Conservation (phyloP, 345 rosid genomes). For the Toxicodendron radicans region DNA sequence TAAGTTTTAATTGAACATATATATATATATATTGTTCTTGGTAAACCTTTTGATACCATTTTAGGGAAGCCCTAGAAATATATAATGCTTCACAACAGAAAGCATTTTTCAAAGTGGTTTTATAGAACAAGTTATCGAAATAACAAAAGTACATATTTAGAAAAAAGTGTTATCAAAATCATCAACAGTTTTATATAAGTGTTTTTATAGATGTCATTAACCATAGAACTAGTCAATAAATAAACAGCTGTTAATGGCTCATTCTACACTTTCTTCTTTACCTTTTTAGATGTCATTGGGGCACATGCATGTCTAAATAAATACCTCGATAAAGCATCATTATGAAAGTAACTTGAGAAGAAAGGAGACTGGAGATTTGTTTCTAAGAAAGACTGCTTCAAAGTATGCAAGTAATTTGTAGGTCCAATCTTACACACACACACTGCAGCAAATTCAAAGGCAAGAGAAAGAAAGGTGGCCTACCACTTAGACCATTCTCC, state of each 20-base stretch:
- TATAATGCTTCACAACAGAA: no score
- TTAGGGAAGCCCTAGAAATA: no score
- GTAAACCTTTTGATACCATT: background rate
- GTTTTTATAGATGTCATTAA: background rate
- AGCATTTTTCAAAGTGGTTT: no score
- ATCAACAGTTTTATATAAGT: background rate
- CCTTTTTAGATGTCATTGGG: background rate
- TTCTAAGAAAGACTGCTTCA: conserved; percentile 5
- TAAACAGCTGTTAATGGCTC: background rate
- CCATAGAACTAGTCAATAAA: background rate
- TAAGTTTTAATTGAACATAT: background rate
- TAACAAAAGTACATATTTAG: no score
- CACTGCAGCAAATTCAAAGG: background rate
- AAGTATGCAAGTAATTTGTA: background rate
- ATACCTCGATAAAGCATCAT: conserved; percentile 24
- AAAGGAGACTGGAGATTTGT: conserved; percentile 3
- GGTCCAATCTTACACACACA: conserved; percentile 21
- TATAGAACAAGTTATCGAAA: no score
- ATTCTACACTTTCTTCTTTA: background rate
- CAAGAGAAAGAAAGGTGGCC: conserved; percentile 9
- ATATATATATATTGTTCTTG: background rate
- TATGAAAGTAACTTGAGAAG: conserved; percentile 22
- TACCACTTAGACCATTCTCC: conserved; percentile 23
- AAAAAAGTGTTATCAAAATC: no score
- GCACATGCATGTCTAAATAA: background rate